Percentiles rank a stretch among this genome's conserved stretches.
phyloP scores from a whole-genome alignment of 192 early-diverging fungal species.

The Podila verticillata region DNA sequence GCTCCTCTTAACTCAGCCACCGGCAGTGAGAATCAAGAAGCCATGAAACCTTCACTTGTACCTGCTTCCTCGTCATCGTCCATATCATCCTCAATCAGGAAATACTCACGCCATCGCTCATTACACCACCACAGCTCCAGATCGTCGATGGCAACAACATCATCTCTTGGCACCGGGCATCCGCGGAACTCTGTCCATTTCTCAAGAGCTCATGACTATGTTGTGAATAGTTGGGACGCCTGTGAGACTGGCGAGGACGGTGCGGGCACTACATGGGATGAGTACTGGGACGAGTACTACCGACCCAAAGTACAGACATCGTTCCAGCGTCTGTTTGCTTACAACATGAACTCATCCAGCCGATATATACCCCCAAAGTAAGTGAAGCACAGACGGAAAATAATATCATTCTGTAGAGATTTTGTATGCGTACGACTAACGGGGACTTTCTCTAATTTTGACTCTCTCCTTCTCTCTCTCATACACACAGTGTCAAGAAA shows the following conservation, averaged over 20 bases:
- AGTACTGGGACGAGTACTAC: constrained; percentile 91
- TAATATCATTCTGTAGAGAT: neutral
- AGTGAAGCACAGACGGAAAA: neutral
- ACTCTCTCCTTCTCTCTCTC: neutral
- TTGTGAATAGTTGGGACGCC: constrained; percentile 9
- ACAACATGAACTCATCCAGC: constrained; percentile 86
- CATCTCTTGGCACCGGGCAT: neutral
- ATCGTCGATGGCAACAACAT: neutral
- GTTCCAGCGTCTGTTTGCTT: constrained; percentile 82
- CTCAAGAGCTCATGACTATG: neutral
- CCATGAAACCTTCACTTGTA: neutral
- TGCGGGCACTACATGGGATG: constrained; percentile 38
- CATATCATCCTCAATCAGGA: constrained; percentile 9
- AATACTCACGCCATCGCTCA: neutral
- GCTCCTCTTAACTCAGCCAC: neutral
- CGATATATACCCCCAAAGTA: constrained; percentile 58
- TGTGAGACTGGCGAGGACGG: constrained; percentile 13
- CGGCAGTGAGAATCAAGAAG: neutral
- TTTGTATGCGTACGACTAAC: neutral
- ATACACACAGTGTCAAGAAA: constrained; percentile 19
- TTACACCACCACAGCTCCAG: neutral
- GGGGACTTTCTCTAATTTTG: neutral
- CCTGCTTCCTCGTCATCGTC: constrained; percentile 29
- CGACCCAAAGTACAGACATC: constrained; percentile 79
- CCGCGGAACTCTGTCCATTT: neutral